These are phyloP conservation scores for Verticillium isaacii DNA, from an alignment of 2,329 filamentous ascomycete species.

Conservation along the genomic window DNA sequence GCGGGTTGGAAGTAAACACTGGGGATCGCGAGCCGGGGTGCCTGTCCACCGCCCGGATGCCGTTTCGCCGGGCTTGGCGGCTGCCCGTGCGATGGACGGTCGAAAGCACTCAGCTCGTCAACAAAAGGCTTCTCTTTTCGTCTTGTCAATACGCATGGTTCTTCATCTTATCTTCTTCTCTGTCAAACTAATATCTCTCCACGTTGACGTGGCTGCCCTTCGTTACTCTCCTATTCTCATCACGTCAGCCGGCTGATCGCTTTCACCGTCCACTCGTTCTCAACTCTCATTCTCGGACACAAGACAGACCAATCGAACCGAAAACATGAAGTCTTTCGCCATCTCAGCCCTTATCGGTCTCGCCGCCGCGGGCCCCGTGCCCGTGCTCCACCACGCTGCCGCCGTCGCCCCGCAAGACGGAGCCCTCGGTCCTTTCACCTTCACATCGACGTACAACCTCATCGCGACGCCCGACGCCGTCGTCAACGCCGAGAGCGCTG, in stretches of 20 bases:
- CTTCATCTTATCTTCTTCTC: background rate
- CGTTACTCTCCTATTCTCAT: background rate
- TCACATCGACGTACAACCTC: constrained; percentile 41
- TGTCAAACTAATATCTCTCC: background rate
- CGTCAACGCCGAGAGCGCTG: constrained; percentile 28
- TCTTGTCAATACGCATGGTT: too few relatives aligned
- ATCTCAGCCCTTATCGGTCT: background rate
- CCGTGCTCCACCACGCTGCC: background rate
- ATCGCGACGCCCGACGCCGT: constrained; percentile 41
- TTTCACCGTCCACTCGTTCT: background rate
- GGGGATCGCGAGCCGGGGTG: too few relatives aligned
- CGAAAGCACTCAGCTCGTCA: too few relatives aligned
- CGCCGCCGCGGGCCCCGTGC: background rate
- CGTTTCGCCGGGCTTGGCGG: too few relatives aligned
- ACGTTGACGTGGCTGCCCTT: constrained; percentile 1
- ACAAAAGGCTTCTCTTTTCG: too few relatives aligned
- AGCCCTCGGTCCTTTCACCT: constrained; percentile 15
- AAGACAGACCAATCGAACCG: too few relatives aligned
- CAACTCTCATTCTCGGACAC: too few relatives aligned
- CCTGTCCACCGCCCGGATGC: too few relatives aligned
- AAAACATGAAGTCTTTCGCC: background rate
- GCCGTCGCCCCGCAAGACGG: constrained; percentile 1
- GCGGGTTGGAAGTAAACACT: too few relatives aligned
- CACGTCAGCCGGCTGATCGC: background rate
- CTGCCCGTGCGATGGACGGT: too few relatives aligned